These are phyloP conservation scores for Rutstroemia sp. DNA, from an alignment of 2,329 filamentous ascomycete genomes.

Conservation along the genomic window DNA sequence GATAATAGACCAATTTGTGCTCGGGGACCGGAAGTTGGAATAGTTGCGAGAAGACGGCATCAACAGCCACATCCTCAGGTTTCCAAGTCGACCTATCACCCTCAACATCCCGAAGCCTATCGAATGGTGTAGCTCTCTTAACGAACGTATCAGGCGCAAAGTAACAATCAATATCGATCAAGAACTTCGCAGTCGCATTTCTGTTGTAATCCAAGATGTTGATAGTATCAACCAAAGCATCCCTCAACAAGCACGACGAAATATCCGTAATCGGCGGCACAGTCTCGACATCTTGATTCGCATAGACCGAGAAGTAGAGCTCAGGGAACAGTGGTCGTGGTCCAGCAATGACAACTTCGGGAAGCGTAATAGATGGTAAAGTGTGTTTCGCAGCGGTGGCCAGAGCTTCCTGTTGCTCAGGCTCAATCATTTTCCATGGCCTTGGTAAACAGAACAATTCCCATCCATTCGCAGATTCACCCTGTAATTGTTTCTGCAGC, in stretches of 20 bases:
- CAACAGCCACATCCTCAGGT: conserved; percentile 93
- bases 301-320: conserved; percentile 88
- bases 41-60: conserved; percentile 93
- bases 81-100: conserved; percentile 77
- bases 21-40: conserved; percentile 81
- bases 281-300: conserved; percentile 78
- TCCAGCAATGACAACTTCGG: conserved; percentile 67
- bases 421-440: conserved; percentile 57
- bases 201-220: conserved; percentile 92
- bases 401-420: conserved; percentile 53
- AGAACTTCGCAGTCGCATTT: conserved; percentile 73
- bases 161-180: conserved; percentile 93
- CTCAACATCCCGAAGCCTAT: conserved; percentile 69
- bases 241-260: conserved; percentile 75
- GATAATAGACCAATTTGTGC: conserved; percentile 95
- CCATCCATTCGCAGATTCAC: conserved; percentile 69
- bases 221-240: conserved; percentile 84
- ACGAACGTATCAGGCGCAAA: conserved; percentile 87
- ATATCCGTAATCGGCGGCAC: conserved; percentile 73
- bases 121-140: conserved; percentile 87
- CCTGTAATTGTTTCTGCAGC: conserved; percentile 78
- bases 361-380: conserved; percentile 70
- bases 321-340: conserved; percentile 79
- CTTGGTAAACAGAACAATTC: conserved; percentile 61
- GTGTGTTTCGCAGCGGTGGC: conserved; percentile 61